A percentile compares a stretch with the other conserved stretches of the same genome.
Conservation (phyloP, 2,329 filamentous ascomycete species). For the Neobulgaria alba region DNA sequence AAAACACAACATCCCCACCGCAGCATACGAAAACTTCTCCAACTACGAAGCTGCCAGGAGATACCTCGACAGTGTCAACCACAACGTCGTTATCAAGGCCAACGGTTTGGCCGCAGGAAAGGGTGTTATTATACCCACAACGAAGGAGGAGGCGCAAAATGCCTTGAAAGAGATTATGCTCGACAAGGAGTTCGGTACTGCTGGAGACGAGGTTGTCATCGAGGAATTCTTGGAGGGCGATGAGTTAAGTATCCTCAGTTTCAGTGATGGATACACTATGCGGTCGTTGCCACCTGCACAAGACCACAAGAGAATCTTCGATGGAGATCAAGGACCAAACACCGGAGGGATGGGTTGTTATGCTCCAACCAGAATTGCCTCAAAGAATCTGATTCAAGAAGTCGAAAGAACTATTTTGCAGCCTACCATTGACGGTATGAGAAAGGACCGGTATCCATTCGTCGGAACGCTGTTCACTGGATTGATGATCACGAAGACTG, state of each 20-base stretch:
- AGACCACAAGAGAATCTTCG: conserved; percentile 91
- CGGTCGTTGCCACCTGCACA: conserved; percentile 82
- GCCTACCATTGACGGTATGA: conserved; percentile 84
- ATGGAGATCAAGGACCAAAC: conserved; percentile 45
- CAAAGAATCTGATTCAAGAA: conserved; percentile 58
- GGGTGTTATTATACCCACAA: conserved; percentile 67
- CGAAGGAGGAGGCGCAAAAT: conserved; percentile 71
- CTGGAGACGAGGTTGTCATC: conserved; percentile 82
- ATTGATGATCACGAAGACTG: conserved; percentile 80
- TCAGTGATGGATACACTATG: conserved; percentile 82
- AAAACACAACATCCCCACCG: conserved; percentile 80
- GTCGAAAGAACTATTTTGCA: conserved; percentile 79
- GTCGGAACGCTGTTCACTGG: conserved; percentile 76
- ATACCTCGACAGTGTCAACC: conserved; percentile 63
- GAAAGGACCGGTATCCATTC: conserved; percentile 66
- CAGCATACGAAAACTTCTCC: conserved; percentile 81
- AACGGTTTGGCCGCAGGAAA: conserved; percentile 89
- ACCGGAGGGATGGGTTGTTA: conserved; percentile 9
- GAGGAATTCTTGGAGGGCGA: conserved; percentile 90
- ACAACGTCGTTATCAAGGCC: conserved; percentile 88
- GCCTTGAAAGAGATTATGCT: conserved; percentile 89
- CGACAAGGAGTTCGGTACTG: conserved; percentile 73
- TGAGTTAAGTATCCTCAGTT: conserved; percentile 83
- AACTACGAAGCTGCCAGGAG: conserved; percentile 62
- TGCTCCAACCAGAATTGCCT: conserved; percentile 4